phyloP scores from a whole-genome alignment of 2,329 filamentous ascomycete species.

The Aspergillus jensenii region DNA sequence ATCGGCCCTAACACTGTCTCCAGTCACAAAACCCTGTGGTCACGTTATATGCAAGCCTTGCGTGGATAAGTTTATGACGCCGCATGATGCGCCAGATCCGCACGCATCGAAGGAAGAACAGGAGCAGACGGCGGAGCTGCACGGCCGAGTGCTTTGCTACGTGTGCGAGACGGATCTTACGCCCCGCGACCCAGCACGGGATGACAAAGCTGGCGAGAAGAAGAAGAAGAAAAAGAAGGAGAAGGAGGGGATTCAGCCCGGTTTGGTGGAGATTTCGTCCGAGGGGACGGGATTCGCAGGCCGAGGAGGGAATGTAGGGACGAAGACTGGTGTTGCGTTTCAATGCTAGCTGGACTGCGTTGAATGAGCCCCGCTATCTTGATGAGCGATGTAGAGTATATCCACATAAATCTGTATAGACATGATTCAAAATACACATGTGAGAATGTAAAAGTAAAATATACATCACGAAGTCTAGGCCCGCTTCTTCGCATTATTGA shows the following conservation, averaged over 20 bases:
- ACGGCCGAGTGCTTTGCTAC: conserved; percentile 67
- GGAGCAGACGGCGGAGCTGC: conserved; percentile 32
- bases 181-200: conserved; percentile 30
- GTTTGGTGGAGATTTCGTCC: conserved; percentile 74
- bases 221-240: conserved; percentile 39
- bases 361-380: neutral
- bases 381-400: neutral
- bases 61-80: conserved; percentile 76
- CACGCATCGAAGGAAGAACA: conserved; percentile 57
- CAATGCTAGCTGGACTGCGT: conserved; percentile 61
- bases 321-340: conserved; percentile 76
- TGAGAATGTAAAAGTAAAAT: neutral
- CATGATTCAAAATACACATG: neutral
- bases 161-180: conserved; percentile 83
- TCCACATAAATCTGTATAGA: neutral
- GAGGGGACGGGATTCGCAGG: conserved; percentile 94
- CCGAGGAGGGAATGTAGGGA: conserved; percentile 78
- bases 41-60: conserved; percentile 88
- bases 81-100: conserved; percentile 55
- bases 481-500: conserved; percentile 56
- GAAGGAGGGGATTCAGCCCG: conserved; percentile 62
- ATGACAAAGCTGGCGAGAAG: conserved; percentile 18
- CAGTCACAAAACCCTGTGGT: conserved; percentile 79
- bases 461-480: conserved; percentile 8
- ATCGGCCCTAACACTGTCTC: neutral